These are phyloP conservation scores for Gnaphalium uliginosum DNA, from an alignment of 129 eudicot genomes.

Conservation along the genomic window DNA sequence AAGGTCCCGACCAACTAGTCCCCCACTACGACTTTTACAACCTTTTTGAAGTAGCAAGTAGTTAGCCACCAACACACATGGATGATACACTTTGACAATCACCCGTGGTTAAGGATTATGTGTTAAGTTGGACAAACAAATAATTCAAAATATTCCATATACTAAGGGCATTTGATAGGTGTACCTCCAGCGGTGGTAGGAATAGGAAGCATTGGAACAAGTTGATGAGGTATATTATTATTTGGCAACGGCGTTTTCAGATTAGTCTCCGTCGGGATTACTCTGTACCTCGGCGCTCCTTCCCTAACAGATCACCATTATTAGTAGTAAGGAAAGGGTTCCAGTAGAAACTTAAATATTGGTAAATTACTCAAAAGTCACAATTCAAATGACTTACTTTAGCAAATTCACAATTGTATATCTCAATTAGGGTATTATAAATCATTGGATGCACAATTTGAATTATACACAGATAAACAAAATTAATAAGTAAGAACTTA, in stretches of 20 bases:
- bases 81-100: neutral
- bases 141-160: neutral
- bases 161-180: neutral
- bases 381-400: neutral
- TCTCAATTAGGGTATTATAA: no score
- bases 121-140: neutral
- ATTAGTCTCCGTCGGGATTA: conserved; percentile 90
- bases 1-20: no score
- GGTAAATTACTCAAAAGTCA: neutral
- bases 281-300: conserved; percentile 74
- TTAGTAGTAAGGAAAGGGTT: no score
- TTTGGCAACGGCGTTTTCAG: conserved; percentile 69
- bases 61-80: neutral
- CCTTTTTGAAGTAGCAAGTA: neutral
- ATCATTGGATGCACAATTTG: no score
- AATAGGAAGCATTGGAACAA: conserved; percentile 52
- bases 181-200: conserved; percentile 33
- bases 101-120: neutral
- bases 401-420: no score
- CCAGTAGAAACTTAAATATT: no score
- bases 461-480: neutral
- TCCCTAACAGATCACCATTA: conserved; percentile 40
- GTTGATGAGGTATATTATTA: conserved; percentile 49
- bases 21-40: no score
- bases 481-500: neutral